Evolutionary conservation across 225 moss, liverwort and hornwort genomes (phyloP).

Genomic region (Climacium dendroides): DNA sequence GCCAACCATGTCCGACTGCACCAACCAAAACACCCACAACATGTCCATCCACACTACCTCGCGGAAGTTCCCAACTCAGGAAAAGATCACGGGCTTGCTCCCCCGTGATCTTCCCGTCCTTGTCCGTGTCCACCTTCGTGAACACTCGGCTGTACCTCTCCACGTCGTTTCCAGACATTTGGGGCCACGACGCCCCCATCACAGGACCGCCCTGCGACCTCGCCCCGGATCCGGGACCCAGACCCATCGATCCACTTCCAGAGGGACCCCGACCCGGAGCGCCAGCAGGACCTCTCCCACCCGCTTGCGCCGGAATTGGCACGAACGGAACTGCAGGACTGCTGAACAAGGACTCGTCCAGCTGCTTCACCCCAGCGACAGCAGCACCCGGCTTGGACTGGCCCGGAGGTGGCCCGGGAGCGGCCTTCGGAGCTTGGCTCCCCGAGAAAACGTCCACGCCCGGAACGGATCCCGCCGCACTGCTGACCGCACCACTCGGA

Average conservation of each 20-base stretch:
- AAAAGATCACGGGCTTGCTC: slow-evolving; percentile 92
- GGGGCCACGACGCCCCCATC: slow-evolving; percentile 62
- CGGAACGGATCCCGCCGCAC: slow-evolving; percentile 15
- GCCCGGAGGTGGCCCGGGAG: neutral
- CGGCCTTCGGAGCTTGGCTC: slow-evolving; percentile 11
- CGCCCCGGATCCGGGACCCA: slow-evolving; percentile 19
- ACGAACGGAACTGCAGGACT: slow-evolving; percentile 16
- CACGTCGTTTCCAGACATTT: slow-evolving; percentile 68
- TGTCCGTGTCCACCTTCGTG: slow-evolving; percentile 84
- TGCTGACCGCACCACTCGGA: neutral
- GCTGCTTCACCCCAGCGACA: neutral
- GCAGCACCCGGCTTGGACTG: slow-evolving; percentile 2
- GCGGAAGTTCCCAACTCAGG: slow-evolving; percentile 92
- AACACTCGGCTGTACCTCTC: slow-evolving; percentile 73
- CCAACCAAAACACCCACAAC: neutral
- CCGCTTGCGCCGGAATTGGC: neutral
- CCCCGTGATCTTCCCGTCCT: slow-evolving; percentile 90
- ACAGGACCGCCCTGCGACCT: slow-evolving; percentile 19
- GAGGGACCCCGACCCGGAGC: slow-evolving; percentile 5
- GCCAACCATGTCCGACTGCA: neutral
- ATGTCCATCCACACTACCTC: slow-evolving; percentile 38
- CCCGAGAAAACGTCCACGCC: slow-evolving; percentile 27
- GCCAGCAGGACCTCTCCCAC: slow-evolving; percentile 9
- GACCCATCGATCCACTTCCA: neutral
- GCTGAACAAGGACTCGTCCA: slow-evolving; percentile 61